Conservation (phyloP, 139 green algal species). For the Asterochloris erici region DNA sequence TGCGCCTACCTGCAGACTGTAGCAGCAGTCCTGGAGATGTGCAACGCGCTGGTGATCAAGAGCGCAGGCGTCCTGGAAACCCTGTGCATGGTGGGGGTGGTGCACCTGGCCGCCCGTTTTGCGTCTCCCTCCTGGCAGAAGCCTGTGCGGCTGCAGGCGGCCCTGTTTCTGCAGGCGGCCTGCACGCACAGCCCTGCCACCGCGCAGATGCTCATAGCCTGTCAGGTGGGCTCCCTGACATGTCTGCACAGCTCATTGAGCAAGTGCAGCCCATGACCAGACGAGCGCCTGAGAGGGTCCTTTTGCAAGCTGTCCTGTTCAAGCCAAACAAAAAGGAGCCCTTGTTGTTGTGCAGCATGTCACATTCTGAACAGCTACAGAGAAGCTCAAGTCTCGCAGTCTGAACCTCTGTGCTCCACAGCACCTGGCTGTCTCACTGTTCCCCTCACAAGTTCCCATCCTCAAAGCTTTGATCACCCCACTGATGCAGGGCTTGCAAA, state of each 20-base stretch:
- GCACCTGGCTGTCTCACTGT: too few species aligned
- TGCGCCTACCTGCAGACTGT: conserved; percentile 25
- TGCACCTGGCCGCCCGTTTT: conserved; percentile 56
- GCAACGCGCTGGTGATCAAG: conserved; percentile 38
- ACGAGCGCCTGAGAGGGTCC: too few species aligned
- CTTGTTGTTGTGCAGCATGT: too few species aligned
- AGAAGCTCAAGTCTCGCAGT: too few species aligned
- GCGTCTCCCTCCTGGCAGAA: conserved; percentile 11
- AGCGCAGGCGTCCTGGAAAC: conserved; percentile 51
- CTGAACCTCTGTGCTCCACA: too few species aligned
- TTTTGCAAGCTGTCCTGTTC: too few species aligned
- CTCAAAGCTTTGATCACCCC: too few species aligned
- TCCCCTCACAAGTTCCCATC: too few species aligned
- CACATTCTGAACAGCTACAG: too few species aligned
- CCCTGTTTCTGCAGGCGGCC: conserved; percentile 57
- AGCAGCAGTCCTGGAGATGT: conserved; percentile 54
- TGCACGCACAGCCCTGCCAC: conserved; percentile 35
- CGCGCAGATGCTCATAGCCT: conserved; percentile 72
- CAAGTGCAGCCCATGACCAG: too few species aligned
- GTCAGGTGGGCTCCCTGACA: conserved; percentile 26
- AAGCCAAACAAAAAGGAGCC: too few species aligned
- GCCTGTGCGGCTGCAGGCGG: conserved; percentile 48
- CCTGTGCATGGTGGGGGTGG: conserved; percentile 67
- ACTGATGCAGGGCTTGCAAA: conserved; percentile 33
- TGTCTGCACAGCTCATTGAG: background rate